phyloP scores from a whole-genome alignment of 257 asterid genomes.

The Jasminum sambac region DNA sequence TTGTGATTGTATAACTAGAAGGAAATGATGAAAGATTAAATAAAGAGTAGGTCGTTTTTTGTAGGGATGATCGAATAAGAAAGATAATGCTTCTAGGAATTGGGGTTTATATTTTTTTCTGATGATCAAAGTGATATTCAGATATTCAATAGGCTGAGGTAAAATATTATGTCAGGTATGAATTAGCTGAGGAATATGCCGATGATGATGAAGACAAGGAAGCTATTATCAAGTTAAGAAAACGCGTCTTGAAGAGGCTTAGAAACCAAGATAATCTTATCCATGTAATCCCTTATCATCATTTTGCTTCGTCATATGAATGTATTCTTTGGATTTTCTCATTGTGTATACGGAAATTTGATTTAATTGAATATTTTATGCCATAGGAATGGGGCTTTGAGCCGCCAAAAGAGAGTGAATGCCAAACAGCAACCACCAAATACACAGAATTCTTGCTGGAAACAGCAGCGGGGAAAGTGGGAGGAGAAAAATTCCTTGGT shows the following conservation, averaged over 20 bases:
- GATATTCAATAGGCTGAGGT: neutral
- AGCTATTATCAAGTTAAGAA: slow-evolving; percentile 50
- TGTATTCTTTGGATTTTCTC: neutral
- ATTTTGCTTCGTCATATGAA: neutral
- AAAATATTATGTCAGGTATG: slow-evolving; percentile 39
- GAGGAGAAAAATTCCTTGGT: slow-evolving; percentile 47
- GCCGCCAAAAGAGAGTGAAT: slow-evolving; percentile 45
- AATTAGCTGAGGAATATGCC: slow-evolving; percentile 60
- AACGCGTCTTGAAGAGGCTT: slow-evolving; percentile 56
- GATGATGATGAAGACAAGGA: slow-evolving; percentile 71
- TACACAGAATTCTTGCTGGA: slow-evolving; percentile 68
- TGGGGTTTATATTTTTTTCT: neutral
- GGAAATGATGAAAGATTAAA: too few relatives aligned
- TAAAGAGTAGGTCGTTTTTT: neutral
- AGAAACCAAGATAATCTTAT: slow-evolving; percentile 48
- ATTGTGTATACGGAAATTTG: neutral
- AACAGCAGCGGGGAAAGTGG: slow-evolving; percentile 64
- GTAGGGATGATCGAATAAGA: neutral
- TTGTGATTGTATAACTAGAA: too few relatives aligned
- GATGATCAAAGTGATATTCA: neutral
- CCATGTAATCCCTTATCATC: slow-evolving; percentile 28
- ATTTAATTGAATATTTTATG: neutral
- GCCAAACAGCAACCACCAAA: slow-evolving; percentile 42
- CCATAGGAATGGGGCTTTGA: slow-evolving; percentile 72
- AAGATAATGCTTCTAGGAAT: neutral